Percentiles rank a stretch among this genome's conserved stretches.
Evolutionary conservation across 177 flowering plant genomes (phyloP).

Genomic region (Tripterygium wilfordii): DNA sequence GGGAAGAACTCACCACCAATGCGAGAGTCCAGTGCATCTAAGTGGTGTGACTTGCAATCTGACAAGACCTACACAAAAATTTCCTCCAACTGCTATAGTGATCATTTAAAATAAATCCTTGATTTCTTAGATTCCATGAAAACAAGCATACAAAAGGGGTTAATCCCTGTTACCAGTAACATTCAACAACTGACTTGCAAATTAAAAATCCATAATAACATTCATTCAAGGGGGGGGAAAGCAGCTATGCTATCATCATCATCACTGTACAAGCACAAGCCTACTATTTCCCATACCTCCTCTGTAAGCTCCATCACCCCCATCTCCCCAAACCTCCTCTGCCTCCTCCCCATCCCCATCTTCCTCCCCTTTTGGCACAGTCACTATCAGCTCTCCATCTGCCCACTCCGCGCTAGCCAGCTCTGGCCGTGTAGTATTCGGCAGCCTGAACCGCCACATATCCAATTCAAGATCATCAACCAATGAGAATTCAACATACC

Average conservation of each 20-base stretch:
- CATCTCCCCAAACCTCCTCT: slow-evolving; percentile 27
- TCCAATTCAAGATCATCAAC: slow-evolving; percentile 66
- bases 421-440: slow-evolving; percentile 61
- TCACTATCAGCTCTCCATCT: slow-evolving; percentile 75
- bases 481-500: slow-evolving; percentile 19
- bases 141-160: no score
- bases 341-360: neutral
- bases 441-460: slow-evolving; percentile 83
- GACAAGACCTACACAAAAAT: no score
- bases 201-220: neutral
- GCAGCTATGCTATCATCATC: neutral
- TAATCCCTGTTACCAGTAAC: neutral
- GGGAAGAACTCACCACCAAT: no score
- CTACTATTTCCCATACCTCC: slow-evolving; percentile 27
- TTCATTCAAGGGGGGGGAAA: neutral
- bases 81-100: no score
- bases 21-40: no score
- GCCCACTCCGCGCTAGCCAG: slow-evolving; percentile 56
- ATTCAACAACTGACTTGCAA: slow-evolving; percentile 1
- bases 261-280: slow-evolving; percentile 61
- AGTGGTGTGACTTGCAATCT: no score
- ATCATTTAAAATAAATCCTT: no score
- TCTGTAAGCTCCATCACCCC: slow-evolving; percentile 16
- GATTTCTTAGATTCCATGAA: no score
- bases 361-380: slow-evolving; percentile 56